Base-by-base conservation (phyloP, 2,329 filamentous ascomycete species). In the Fragosphaeria purpurea region DNA sequence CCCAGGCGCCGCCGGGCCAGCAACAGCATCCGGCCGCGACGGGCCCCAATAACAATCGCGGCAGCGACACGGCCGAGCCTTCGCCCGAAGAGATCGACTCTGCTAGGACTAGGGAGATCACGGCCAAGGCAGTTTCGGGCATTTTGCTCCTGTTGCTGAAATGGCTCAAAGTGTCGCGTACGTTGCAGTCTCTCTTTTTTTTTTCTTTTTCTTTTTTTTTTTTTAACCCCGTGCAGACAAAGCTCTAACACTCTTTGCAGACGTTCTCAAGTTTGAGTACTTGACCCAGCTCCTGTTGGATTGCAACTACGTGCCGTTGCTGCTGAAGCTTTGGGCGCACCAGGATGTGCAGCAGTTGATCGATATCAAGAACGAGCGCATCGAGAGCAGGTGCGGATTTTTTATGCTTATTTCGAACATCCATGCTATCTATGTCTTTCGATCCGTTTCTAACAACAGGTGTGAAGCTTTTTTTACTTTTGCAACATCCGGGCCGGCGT, bases 141-240 rank as follows among this genome's bases (percentile, higher is more conserved):
- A 85, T 89, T 50, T 70, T 98, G 33, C 71, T 98, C 33, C 72
- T 95, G n/a, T 68, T 97, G 43, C 65, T 97, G 54, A 98, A 97
- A 67, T 98, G 93, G 93, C 85, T 97, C 60, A 94, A 95, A 65
- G 73, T 95, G 49, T 96, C 89, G 52, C 93, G 88, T 94, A 72
- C 73, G 87, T 73, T 40, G 44, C n/a, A 22, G 44, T 11, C 11
- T 39, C 11, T 35, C 22, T 7, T 13, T 22, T 22, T 7, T 38
- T 3, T 10, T 22, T 22, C 11, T 13, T n/a, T 37, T 44, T n/a
- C 35, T 44, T 10, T 50, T n/a, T 37, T 37, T 37, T 37, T 37
- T 42, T 55, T 41, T 5, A 35, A 8, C 13, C 5, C 4, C 22
- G 22, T 22, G 22, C 22, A 22, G 22, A 22, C 22, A 22, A 22